These are phyloP conservation scores for Sugiyamaella marilandica DNA, from an alignment of 805 yeast species.

Conservation along the genomic window DNA sequence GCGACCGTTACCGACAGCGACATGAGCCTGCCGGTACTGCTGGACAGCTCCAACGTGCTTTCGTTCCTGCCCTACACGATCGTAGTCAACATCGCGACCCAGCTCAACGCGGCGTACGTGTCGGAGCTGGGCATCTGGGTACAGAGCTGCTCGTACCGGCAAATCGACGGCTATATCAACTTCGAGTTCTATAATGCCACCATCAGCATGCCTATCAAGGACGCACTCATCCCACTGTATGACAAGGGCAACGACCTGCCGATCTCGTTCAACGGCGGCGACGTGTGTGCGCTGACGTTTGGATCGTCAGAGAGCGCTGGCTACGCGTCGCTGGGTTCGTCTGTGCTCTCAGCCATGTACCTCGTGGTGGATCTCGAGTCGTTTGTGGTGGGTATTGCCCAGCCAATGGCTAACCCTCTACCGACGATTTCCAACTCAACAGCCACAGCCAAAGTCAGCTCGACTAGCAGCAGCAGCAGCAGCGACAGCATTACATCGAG, in stretches of 20 bases:
- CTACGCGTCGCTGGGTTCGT: slow-evolving; percentile 20
- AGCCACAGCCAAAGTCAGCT: background rate
- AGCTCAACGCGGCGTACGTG: slow-evolving; percentile 23
- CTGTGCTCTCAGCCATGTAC: slow-evolving; percentile 20
- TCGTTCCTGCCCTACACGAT: slow-evolving; percentile 22
- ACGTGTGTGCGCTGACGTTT: slow-evolving; percentile 22
- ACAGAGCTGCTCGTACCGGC: slow-evolving; percentile 21
- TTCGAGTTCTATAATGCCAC: slow-evolving; percentile 18
- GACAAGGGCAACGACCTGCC: slow-evolving; percentile 15
- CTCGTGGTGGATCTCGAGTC: slow-evolving; percentile 21
- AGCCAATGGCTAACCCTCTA: slow-evolving; percentile 6
- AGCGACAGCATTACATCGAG: background rate
- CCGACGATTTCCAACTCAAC: background rate
- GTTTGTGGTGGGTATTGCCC: slow-evolving; percentile 21
- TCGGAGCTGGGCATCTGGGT: slow-evolving; percentile 20
- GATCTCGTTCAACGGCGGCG: slow-evolving; percentile 16
- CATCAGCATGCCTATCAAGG: slow-evolving; percentile 20
- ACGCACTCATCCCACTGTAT: slow-evolving; percentile 16
- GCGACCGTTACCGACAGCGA: slow-evolving; percentile 4
- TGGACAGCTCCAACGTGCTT: slow-evolving; percentile 20
- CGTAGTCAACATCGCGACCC: slow-evolving; percentile 24
- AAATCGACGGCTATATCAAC: slow-evolving; percentile 18
- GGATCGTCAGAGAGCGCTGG: slow-evolving; percentile 17
- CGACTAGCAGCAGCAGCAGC: slow-evolving; percentile 1
- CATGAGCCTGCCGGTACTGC: slow-evolving; percentile 18